A percentile compares a stretch with the other conserved stretches of the same genome.
These are phyloP conservation scores for Pueraria montana DNA, from an alignment of 306 rosid species.

Conservation along the genomic window DNA sequence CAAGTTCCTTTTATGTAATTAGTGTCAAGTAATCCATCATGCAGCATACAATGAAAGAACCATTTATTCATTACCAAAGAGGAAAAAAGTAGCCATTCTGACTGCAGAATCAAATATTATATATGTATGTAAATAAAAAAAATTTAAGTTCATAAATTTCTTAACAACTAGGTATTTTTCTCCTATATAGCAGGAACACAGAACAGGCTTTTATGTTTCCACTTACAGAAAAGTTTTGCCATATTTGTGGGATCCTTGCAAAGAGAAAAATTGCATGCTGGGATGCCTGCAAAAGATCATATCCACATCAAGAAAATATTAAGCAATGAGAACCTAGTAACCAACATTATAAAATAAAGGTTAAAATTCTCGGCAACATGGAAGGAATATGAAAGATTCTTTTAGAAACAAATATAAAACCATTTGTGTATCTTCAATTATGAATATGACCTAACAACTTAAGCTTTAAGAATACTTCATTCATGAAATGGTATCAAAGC, in stretches of 20 bases:
- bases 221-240: constrained; percentile 95
- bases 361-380: constrained; percentile 17
- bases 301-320: constrained; percentile 47
- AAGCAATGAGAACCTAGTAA: constrained; percentile 18
- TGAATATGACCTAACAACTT: not conserved
- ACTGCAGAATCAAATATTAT: constrained; percentile 16
- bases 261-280: constrained; percentile 91
- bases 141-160: constrained; percentile 17
- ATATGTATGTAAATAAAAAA: constrained; percentile 27
- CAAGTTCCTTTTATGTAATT: constrained; percentile 17
- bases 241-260: constrained; percentile 97
- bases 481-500: not conserved
- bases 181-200: constrained; percentile 43
- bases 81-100: constrained; percentile 29
- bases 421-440: not conserved
- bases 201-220: constrained; percentile 35
- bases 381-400: not conserved
- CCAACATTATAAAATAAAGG: constrained; percentile 24
- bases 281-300: constrained; percentile 78
- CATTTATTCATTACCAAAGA: constrained; percentile 18
- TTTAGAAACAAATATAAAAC: not conserved
- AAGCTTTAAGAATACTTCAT: not conserved
- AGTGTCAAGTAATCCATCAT: constrained; percentile 33
- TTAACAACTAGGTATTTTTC: constrained; percentile 14
- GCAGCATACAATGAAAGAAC: constrained; percentile 25